phyloP scores from a whole-genome alignment of 148 eudicot genomes.

The Vaccinium darrowii region DNA sequence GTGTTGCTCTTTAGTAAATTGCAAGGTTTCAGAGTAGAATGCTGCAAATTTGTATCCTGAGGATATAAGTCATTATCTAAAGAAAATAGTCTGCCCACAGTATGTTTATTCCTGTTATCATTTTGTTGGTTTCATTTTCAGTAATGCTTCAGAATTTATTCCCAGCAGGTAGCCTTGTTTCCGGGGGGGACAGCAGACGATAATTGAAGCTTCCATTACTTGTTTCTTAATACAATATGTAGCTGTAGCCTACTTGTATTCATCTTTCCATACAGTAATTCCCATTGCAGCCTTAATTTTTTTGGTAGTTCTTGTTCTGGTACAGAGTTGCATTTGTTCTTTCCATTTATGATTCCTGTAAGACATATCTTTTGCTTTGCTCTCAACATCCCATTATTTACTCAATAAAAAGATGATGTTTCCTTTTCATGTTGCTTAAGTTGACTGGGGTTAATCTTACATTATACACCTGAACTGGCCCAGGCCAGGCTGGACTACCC shows the following conservation, averaged over 20 bases:
- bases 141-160: too few species aligned
- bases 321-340: background rate
- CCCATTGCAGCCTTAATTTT: background rate
- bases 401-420: background rate
- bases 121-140: too few species aligned
- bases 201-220: too few species aligned
- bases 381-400: background rate
- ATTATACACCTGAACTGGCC: background rate
- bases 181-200: too few species aligned
- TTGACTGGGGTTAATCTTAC: background rate
- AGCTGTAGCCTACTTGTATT: slow-evolving; percentile 6
- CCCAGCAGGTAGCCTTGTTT: too few species aligned
- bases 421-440: background rate
- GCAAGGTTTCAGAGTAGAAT: too few species aligned
- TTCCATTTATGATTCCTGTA: background rate
- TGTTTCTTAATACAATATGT: too few species aligned
- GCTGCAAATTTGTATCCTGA: too few species aligned
- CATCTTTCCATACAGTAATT: background rate
- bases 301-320: background rate
- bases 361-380: slow-evolving; percentile 4
- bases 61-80: too few species aligned
- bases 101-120: too few species aligned
- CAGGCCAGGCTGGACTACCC: background rate
- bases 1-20: too few species aligned
- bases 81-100: too few species aligned